Percentiles rank a stretch among this genome's conserved stretches.
Conservation (phyloP, 148 eudicot species). For the Arbutus unedo region DNA sequence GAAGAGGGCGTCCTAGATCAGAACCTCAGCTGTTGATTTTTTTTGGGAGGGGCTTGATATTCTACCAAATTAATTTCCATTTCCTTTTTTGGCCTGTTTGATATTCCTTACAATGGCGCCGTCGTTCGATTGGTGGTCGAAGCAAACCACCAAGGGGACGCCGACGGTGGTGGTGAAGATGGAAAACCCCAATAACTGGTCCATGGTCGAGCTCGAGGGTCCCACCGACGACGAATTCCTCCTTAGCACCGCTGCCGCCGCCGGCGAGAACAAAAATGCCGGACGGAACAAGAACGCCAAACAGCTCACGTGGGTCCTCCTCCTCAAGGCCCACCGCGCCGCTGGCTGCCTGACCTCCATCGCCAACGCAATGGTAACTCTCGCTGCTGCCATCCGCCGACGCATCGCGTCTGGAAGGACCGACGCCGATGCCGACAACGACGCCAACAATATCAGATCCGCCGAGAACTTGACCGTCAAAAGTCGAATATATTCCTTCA, state of each 20-base stretch:
- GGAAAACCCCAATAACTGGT: slow-evolving; percentile 93
- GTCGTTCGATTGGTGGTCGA: slow-evolving; percentile 8
- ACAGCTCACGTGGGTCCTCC: slow-evolving; percentile 88
- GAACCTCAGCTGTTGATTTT: background rate
- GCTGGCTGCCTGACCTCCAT: slow-evolving; percentile 74
- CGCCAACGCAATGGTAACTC: slow-evolving; percentile 39
- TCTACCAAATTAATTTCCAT: background rate
- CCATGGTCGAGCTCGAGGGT: slow-evolving; percentile 67
- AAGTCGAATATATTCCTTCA: slow-evolving; percentile 40
- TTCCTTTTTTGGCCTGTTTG: background rate
- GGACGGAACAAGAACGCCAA: slow-evolving; percentile 62
- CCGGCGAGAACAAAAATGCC: slow-evolving; percentile 19
- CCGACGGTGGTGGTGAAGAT: slow-evolving; percentile 92
- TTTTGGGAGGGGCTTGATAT: background rate
- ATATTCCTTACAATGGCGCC: background rate
- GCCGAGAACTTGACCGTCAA: slow-evolving; percentile 23
- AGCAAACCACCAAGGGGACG: slow-evolving; percentile 42
- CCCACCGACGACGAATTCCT: slow-evolving; percentile 48
- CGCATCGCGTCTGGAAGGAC: slow-evolving; percentile 62
- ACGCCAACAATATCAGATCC: background rate
- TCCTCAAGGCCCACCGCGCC: slow-evolving; percentile 70
- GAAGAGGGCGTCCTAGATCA: background rate
- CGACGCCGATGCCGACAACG: slow-evolving; percentile 37
- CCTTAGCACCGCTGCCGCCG: slow-evolving; percentile 14
- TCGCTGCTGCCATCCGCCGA: slow-evolving; percentile 58